Evolutionary conservation across 108 stramenopile genomes (phyloP).

Genomic region (Skeletonema costatum): DNA sequence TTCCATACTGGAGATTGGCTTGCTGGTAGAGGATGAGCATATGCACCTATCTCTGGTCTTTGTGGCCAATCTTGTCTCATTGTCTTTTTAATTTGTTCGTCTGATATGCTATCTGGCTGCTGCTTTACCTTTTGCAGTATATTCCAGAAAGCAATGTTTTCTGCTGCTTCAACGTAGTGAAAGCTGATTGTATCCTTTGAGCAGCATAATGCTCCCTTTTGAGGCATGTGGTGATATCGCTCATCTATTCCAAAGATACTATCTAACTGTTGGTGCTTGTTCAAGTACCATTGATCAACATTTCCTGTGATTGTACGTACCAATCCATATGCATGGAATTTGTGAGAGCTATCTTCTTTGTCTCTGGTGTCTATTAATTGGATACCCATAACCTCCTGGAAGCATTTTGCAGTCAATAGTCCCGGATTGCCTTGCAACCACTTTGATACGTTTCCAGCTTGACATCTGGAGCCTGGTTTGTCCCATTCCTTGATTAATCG

Average conservation of each 20-base stretch:
- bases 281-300: slow-evolving; percentile 86
- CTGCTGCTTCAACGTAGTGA: slow-evolving; percentile 86
- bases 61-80: slow-evolving; percentile 76
- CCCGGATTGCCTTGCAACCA: slow-evolving; percentile 89
- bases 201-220: slow-evolving; percentile 66
- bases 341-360: slow-evolving; percentile 60
- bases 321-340: slow-evolving; percentile 76
- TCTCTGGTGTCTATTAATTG: slow-evolving; percentile 71
- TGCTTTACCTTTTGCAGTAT: slow-evolving; percentile 58
- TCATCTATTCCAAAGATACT: slow-evolving; percentile 45
- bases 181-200: slow-evolving; percentile 78
- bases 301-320: slow-evolving; percentile 70
- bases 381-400: slow-evolving; percentile 56
- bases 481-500: slow-evolving; percentile 71
- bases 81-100: slow-evolving; percentile 59
- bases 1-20: slow-evolving; percentile 27
- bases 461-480: slow-evolving; percentile 55
- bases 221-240: slow-evolving; percentile 51
- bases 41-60: slow-evolving; percentile 62
- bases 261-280: slow-evolving; percentile 72
- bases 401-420: slow-evolving; percentile 70
- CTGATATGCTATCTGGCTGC: slow-evolving; percentile 58
- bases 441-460: slow-evolving; percentile 43
- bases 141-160: slow-evolving; percentile 71
- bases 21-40: slow-evolving; percentile 64